phyloP scores from a whole-genome alignment of 495 filamentous ascomycete genomes.

The Penicillium macrosclerotiorum region DNA sequence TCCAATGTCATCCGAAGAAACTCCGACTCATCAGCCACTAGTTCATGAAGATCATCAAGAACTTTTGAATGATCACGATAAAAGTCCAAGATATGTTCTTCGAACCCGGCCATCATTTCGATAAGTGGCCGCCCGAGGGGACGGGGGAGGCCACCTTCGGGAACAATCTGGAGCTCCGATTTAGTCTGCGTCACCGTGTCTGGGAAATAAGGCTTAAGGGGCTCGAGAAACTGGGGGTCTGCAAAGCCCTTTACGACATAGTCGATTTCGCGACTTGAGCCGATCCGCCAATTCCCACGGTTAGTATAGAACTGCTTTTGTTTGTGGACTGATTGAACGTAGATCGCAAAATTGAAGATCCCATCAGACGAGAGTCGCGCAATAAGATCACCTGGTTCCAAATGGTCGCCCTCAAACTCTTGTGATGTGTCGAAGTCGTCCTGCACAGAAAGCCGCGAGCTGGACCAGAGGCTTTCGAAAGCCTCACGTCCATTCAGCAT shows the following conservation, averaged over 20 bases:
- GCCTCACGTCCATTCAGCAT: constrained; percentile 44
- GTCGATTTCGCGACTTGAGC: constrained; percentile 39
- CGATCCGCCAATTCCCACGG: constrained; percentile 70
- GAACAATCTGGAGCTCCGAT: constrained; percentile 38
- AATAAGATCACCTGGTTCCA: constrained; percentile 72
- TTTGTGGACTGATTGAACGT: constrained; percentile 59
- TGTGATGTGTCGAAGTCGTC: constrained; percentile 32
- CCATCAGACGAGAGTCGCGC: constrained; percentile 49
- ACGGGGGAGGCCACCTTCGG: constrained; percentile 46
- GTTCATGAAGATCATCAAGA: constrained; percentile 49
- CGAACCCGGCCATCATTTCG: constrained; percentile 30
- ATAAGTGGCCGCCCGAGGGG: constrained; percentile 35
- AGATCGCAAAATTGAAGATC: constrained; percentile 61
- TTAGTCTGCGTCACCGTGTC: constrained; percentile 33
- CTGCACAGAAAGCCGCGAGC: constrained; percentile 21
- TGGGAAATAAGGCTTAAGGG: constrained; percentile 64
- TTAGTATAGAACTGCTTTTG: constrained; percentile 71
- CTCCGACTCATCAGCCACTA: constrained; percentile 46
- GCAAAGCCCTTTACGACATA: constrained; percentile 68
- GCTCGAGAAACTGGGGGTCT: constrained; percentile 49
- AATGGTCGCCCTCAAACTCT: constrained; percentile 42
- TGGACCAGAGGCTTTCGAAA: constrained; percentile 25
- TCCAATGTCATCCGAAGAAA: constrained; percentile 56
- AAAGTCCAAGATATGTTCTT: constrained; percentile 27
- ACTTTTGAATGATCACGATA: constrained; percentile 45